Percentiles rank a stretch among this genome's conserved stretches.
Conservation (phyloP, 768 basidiomycete genomes). For the Agaricus sinodeliciosus region DNA sequence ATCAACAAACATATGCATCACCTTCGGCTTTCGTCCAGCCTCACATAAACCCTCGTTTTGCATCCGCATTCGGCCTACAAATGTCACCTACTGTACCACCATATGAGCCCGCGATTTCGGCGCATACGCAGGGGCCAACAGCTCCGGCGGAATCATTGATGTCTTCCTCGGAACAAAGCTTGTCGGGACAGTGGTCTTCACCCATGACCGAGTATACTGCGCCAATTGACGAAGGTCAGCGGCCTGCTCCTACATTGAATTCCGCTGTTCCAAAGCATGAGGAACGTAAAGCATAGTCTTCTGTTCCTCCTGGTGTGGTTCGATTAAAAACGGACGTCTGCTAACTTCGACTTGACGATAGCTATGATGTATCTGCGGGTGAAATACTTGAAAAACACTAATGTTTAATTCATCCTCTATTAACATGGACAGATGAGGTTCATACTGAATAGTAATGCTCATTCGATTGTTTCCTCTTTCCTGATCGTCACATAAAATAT, state of each 20-base stretch:
- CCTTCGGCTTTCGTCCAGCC: slow-evolving; percentile 48
- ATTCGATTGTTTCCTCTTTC: no score
- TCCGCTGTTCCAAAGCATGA: no score
- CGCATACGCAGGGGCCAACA: slow-evolving; percentile 5
- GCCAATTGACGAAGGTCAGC: slow-evolving; percentile 15
- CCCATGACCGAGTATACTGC: slow-evolving; percentile 18
- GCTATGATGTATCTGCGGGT: no score
- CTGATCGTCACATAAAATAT: no score
- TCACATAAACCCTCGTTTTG: slow-evolving; percentile 81
- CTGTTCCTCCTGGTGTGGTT: not conserved
- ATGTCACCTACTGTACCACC: slow-evolving; percentile 1
- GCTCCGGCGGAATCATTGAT: slow-evolving; percentile 3
- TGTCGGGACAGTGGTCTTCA: slow-evolving; percentile 34
- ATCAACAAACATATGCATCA: not conserved
- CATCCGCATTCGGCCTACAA: slow-evolving; percentile 50
- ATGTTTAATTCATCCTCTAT: no score
- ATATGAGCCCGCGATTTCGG: not conserved
- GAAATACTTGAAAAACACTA: no score
- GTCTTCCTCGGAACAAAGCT: slow-evolving; percentile 12
- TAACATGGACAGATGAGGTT: no score
- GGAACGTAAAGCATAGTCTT: no score
- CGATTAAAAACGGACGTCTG: no score
- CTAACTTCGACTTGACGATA: no score
- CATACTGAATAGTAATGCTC: no score
- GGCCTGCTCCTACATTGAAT: no score